phyloP scores from a whole-genome alignment of 139 green algal genomes.

The Tetradesmus obliquus region DNA sequence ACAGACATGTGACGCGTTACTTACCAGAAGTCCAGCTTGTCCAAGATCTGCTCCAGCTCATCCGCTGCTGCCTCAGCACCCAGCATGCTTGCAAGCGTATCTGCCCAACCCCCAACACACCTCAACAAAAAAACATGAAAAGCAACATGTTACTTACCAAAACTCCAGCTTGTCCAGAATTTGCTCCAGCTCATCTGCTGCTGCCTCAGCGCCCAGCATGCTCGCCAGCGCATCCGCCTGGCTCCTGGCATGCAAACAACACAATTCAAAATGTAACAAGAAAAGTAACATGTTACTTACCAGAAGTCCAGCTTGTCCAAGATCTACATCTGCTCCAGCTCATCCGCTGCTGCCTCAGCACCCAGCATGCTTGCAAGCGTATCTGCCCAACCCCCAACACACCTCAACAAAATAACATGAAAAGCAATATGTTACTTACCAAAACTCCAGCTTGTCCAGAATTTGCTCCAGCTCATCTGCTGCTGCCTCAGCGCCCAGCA shows the following conservation, averaged over 20 bases:
- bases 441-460: conserved; percentile 43
- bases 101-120: neutral
- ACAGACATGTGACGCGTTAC: neutral
- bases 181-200: conserved; percentile 21
- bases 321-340: conserved; percentile 43
- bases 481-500: no score
- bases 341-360: neutral
- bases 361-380: neutral
- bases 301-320: conserved; percentile 46
- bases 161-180: conserved; percentile 47
- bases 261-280: neutral
- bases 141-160: neutral
- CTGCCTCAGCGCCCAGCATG: no score
- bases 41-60: conserved; percentile 37
- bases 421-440: neutral
- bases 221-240: no score
- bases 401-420: no score
- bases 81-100: neutral
- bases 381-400: neutral
- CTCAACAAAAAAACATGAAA: no score
- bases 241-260: neutral
- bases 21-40: conserved; percentile 38
- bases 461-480: conserved; percentile 31
- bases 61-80: neutral
- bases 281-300: neutral